Evolutionary conservation across 139 green algal genomes (phyloP).

Genomic region (Choricystis sp.): DNA sequence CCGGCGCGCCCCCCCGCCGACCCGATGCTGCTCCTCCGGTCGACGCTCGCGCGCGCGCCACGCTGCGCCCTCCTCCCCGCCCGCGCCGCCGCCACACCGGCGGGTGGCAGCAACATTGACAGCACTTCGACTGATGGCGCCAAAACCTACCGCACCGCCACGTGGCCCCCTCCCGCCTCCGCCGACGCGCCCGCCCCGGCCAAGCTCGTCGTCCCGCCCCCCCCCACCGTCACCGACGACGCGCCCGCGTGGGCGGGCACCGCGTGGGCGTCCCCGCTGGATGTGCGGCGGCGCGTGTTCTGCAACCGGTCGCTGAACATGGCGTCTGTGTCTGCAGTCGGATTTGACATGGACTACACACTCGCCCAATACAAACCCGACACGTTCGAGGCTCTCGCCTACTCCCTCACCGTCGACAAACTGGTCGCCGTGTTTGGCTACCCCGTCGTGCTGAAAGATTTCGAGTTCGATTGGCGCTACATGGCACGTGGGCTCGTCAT

Average conservation of each 20-base stretch:
- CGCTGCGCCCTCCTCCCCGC: background rate
- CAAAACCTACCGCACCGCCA: background rate
- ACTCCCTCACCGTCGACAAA: constrained; percentile 69
- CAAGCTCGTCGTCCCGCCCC: background rate
- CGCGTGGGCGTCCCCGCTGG: background rate
- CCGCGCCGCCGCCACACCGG: background rate
- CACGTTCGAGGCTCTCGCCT: constrained; percentile 82
- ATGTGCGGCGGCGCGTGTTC: constrained; percentile 43
- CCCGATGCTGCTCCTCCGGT: too few species aligned
- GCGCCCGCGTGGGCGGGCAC: background rate
- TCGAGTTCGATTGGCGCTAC: constrained; percentile 81
- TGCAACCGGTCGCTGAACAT: constrained; percentile 97
- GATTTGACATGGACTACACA: constrained; percentile 97
- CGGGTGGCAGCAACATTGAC: too few species aligned
- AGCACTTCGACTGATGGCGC: background rate
- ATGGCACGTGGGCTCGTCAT: constrained; percentile 77
- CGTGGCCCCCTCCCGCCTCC: too few species aligned
- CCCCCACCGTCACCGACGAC: background rate
- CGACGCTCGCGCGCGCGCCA: background rate
- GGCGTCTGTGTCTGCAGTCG: constrained; percentile 61
- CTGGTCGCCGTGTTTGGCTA: constrained; percentile 70
- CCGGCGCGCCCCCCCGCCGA: too few species aligned
- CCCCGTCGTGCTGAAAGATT: constrained; percentile 38
- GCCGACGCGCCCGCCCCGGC: too few species aligned
- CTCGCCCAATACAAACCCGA: constrained; percentile 71